Base-by-base conservation (phyloP, 2,329 filamentous ascomycete genomes). In the Phoma sp. region DNA sequence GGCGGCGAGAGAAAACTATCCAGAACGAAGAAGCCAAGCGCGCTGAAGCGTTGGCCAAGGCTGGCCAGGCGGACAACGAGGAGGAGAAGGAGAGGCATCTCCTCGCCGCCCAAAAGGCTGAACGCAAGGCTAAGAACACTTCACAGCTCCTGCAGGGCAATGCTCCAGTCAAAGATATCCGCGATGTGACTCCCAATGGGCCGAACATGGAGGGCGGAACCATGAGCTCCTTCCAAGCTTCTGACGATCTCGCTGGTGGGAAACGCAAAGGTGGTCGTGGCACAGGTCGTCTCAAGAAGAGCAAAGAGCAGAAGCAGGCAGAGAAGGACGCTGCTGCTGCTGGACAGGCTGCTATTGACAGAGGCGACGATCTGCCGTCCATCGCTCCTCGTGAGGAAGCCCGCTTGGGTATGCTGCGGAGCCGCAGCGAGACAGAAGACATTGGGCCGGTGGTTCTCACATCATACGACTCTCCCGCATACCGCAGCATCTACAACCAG, bases 401-500 rank as follows among this genome's bases (percentile, higher is more conserved):
- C 72, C 72, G 80, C 58, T 59, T 81, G 49, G 77, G 80, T 69
- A 71, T 74, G 8, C 61, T 72, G 49, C 72, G 72, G 55, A 74
- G 68, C 42, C 74, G 74, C 39, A 78, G 75, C 59, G 78, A 82
- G 57, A 76, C 78, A n/a, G 81, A 83, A 62, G 82, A 84, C 57
- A 52, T 72, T 2, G 69, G 67, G 4, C 68, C 80, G 0, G 68
- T 65, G 3, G 70, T 72, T 23, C 47, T 72, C 22, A 73, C 70
- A 55, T 83, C 85, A 56, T 95, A 90, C 75, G 88, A 90, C 62
- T 95, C 92, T 45, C 96, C 96, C 73, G 92, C 90, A 14, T 99
- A 96, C 78, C 92, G 96, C 69, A 93, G 96, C 74, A 93, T 99
- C 53, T 97, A 97, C 74, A 93, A 96, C 68, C 92, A 97, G 74